Conservation (phyloP, 2,329 filamentous ascomycete genomes). For the Calonectria crousiana region DNA sequence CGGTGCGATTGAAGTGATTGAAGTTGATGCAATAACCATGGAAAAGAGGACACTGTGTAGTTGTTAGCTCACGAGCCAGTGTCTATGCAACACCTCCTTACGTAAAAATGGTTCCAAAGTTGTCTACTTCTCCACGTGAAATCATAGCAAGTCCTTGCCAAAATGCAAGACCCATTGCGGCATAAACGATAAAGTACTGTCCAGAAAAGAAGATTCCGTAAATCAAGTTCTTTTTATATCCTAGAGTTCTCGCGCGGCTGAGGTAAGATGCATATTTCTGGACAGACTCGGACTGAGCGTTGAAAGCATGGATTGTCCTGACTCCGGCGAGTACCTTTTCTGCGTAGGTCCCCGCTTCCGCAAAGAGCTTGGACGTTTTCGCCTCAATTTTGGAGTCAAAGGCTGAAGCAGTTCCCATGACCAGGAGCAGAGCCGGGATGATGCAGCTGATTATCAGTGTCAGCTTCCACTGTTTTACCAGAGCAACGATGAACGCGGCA, state of each 20-base stretch:
- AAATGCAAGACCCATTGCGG: conserved; percentile 57
- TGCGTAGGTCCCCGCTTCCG: conserved; percentile 46
- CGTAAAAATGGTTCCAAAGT: conserved; percentile 55
- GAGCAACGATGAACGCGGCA: conserved; percentile 51
- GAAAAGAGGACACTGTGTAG: conserved; percentile 50
- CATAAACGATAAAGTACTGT: conserved; percentile 52
- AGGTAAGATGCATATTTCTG: conserved; percentile 51
- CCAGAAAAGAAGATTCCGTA: conserved; percentile 50
- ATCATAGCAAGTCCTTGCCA: conserved; percentile 58
- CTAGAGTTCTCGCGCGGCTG: conserved; percentile 45
- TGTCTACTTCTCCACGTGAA: conserved; percentile 50
- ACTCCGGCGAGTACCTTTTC: conserved; percentile 49
- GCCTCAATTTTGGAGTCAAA: conserved; percentile 45
- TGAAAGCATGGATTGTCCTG: conserved; percentile 55
- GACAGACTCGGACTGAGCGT: conserved; percentile 50
- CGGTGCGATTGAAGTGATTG: conserved; percentile 51
- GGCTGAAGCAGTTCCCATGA: conserved; percentile 40
- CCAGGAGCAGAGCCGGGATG: conserved; percentile 27
- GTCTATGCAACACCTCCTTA: conserved; percentile 16
- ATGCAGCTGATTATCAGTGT: conserved; percentile 50
- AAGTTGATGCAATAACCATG: conserved; percentile 53
- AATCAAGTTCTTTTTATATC: conserved; percentile 50
- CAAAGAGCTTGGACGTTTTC: conserved; percentile 46
- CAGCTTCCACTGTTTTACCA: conserved; percentile 54
- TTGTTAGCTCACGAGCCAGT: background rate